Conservation (phyloP, 1,139 yeast species). For the Kodamaea fungicola region DNA sequence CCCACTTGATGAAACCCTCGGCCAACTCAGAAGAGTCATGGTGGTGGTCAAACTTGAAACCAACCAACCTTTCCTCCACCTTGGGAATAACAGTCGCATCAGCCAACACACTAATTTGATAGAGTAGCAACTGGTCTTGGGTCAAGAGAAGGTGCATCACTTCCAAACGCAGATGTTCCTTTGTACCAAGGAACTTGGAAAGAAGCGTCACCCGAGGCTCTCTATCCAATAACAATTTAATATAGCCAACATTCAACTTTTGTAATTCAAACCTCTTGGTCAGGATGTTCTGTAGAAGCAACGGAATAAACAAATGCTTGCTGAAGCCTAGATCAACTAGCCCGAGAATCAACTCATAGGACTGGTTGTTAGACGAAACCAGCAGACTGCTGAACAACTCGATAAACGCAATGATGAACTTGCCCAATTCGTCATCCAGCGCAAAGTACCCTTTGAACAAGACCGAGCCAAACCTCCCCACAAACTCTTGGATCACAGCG, state of each 20-base stretch:
- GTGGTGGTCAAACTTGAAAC: conserved; percentile 27
- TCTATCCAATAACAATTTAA: conserved; percentile 4
- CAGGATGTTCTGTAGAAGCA: conserved; percentile 23
- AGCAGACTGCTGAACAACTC: conserved; percentile 40
- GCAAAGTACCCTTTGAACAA: conserved; percentile 18
- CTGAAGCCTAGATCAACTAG: conserved; percentile 29
- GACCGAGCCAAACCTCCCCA: conserved; percentile 65
- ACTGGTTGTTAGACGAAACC: conserved; percentile 20
- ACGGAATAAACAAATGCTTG: conserved; percentile 22
- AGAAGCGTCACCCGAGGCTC: background rate
- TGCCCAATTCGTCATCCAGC: conserved; percentile 23
- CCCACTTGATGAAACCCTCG: conserved; percentile 28
- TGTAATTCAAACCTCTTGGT: conserved; percentile 37
- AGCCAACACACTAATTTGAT: conserved; percentile 18
- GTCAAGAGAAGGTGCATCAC: background rate
- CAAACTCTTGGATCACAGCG: conserved; percentile 81
- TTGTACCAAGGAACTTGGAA: background rate
- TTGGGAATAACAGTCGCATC: background rate
- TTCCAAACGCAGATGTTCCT: too few species aligned
- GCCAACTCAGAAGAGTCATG: conserved; percentile 27
- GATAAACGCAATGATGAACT: conserved; percentile 48
- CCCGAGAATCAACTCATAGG: conserved; percentile 17
- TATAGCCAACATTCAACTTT: conserved; percentile 17
- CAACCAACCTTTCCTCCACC: conserved; percentile 2
- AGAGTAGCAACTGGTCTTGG: conserved; percentile 9